Evolutionary conservation across 2,329 filamentous ascomycete genomes (phyloP).

Genomic region (Fusarium penzigii): DNA sequence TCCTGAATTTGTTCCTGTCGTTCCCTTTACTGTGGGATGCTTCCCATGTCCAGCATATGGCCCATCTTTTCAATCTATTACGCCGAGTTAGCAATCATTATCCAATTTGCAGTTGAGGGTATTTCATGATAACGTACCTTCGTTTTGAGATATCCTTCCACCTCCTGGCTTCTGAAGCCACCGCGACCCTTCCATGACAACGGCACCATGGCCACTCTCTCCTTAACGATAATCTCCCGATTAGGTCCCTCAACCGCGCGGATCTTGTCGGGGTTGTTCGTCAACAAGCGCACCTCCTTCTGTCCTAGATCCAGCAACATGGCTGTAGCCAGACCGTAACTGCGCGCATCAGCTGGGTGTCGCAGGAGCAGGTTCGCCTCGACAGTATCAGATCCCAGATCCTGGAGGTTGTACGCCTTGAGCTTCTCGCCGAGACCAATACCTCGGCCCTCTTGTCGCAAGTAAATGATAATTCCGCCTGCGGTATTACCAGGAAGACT

Average conservation of each 20-base stretch:
- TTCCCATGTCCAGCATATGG: constrained; percentile 67
- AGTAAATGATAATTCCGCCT: constrained; percentile 91
- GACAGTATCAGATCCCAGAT: constrained; percentile 95
- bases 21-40: constrained; percentile 16
- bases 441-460: constrained; percentile 92
- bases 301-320: constrained; percentile 88
- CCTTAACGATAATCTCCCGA: constrained; percentile 81
- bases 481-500: constrained; percentile 62
- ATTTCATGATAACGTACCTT: constrained; percentile 64
- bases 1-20: neutral
- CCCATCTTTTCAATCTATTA: constrained; percentile 83
- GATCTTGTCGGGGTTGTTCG: constrained; percentile 98
- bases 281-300: constrained; percentile 76
- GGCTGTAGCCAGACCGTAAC: constrained; percentile 93
- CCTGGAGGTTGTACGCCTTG: constrained; percentile 97
- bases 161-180: constrained; percentile 83
- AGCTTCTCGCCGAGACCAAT: constrained; percentile 95
- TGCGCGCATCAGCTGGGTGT: constrained; percentile 91
- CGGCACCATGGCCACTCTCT: constrained; percentile 93
- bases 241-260: constrained; percentile 90
- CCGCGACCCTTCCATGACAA: constrained; percentile 85
- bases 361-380: constrained; percentile 89
- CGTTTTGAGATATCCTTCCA: constrained; percentile 90
- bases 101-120: too few species aligned
- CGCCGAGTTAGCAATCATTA: constrained; percentile 18